Evolutionary conservation across 176 grass and related monocot genomes (phyloP), one percentile per base, ranked within the genome.

Genomic region (Dendrocalamus sinicus): DNA sequence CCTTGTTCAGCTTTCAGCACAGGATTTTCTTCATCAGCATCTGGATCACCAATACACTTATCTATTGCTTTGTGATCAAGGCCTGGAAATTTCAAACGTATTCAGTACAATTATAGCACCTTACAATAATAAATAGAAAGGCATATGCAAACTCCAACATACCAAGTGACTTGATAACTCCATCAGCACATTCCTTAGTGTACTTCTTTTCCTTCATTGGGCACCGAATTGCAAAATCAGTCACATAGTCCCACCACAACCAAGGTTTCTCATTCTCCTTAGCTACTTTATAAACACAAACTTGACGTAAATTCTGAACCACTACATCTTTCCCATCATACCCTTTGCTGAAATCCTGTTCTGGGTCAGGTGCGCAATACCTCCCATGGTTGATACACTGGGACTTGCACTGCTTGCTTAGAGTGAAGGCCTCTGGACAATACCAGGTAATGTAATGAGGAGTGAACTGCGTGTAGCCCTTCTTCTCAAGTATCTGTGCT

Each of bases 231-330:
- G 83, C 83, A 51, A 97, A 97, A 75, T 97, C 88, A 14, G 92
- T 97, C 62, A 92, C 90, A 79, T 97, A 97, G 78, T 97, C 94
- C 94, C 94, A 97, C 94, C 94, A 97, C 39, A 97, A 71, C 94
- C 92, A 97, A 59, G 94, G 88, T 26, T 97, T 97, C 28, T 74
- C 69, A 73, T 84, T 86, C 62, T 91, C 92, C 85, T 94, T 94
- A 47, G 92, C 90, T 76, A 89, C 83, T 75, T 88, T 94, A 73
- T 85, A 94, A 32, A 94, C 83, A 80, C 92, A 97, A 45, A 90
- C 71, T 85, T 97, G 92, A 16, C 86, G 86, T 80, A 97, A 83
- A 57, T 97, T 97, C 72, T 97, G 94, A 73, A 97, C 39, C 72
- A 97, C 90, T 5, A 97, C 94, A 76, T 97, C 94, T 71, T 92